These are phyloP conservation scores for Santalum album DNA, from an alignment of 164 flowering plant genomes.

Conservation along the genomic window DNA sequence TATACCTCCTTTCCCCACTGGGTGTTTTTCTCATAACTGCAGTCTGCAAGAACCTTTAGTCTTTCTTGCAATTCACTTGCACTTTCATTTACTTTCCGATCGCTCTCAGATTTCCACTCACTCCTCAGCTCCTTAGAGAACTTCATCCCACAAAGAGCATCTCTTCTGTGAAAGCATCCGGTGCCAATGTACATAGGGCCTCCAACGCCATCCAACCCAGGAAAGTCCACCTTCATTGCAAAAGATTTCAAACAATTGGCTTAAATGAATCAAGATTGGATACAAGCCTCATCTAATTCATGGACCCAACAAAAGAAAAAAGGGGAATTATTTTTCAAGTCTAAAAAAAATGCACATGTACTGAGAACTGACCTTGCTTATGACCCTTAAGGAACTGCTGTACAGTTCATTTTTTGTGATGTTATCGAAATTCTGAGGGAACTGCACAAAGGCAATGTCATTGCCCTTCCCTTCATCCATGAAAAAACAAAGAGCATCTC, in stretches of 20 bases:
- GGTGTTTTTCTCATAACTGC: slow-evolving; percentile 37
- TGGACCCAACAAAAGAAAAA: not conserved
- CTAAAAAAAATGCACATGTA: not conserved
- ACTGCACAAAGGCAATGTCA: slow-evolving; percentile 56
- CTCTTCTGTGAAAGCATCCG: slow-evolving; percentile 74
- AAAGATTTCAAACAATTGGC: not conserved
- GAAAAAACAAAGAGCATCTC: slow-evolving; percentile 67
- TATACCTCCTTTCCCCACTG: slow-evolving; percentile 60
- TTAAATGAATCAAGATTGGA: not conserved
- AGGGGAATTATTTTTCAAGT: not conserved
- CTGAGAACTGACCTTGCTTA: slow-evolving; percentile 14
- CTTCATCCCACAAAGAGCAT: slow-evolving; percentile 36
- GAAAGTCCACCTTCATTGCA: slow-evolving; percentile 46
- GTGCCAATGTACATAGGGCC: slow-evolving; percentile 53
- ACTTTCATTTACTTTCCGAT: slow-evolving; percentile 8
- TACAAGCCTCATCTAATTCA: too few species aligned
- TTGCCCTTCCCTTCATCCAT: slow-evolving; percentile 59
- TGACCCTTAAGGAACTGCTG: slow-evolving; percentile 7
- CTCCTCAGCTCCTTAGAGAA: slow-evolving; percentile 9
- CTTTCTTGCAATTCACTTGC: slow-evolving; percentile 29
- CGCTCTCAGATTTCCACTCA: slow-evolving; percentile 11
- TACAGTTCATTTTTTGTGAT: slow-evolving; percentile 51
- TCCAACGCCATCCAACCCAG: slow-evolving; percentile 49
- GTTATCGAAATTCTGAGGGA: slow-evolving; percentile 52
- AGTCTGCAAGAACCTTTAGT: slow-evolving; percentile 37